Evolutionary conservation across 495 filamentous ascomycete genomes (phyloP).

Genomic region (Aspergillus bridgeri): DNA sequence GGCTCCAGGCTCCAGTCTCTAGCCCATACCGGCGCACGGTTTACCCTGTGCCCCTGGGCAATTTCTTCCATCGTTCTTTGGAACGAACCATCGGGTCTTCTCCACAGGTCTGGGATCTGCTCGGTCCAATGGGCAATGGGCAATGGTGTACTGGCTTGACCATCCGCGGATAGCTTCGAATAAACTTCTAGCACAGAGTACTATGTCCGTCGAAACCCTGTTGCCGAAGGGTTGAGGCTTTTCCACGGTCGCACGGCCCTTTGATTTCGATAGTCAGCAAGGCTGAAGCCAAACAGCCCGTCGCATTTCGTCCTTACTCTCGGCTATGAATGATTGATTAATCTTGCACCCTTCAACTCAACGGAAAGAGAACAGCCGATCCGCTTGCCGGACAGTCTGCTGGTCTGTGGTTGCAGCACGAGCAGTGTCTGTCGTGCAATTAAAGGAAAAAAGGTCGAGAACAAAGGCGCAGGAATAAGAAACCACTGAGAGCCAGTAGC

Average conservation of each 20-base stretch:
- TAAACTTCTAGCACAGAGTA: background rate
- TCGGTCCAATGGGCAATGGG: no score
- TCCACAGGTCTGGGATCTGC: slow-evolving; percentile 11
- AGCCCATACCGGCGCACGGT: background rate
- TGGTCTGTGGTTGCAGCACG: background rate
- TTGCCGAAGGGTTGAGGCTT: background rate
- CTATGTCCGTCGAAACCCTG: background rate
- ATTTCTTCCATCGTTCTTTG: background rate
- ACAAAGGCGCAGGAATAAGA: background rate
- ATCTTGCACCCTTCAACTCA: background rate
- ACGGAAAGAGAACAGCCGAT: background rate
- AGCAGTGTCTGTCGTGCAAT: background rate
- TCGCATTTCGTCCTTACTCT: background rate
- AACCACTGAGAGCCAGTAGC: slow-evolving; percentile 1
- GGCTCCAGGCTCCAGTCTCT: background rate
- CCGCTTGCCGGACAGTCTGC: background rate
- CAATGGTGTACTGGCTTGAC: slow-evolving; percentile 4
- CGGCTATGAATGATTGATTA: background rate
- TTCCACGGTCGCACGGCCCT: background rate
- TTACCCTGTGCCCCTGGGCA: background rate
- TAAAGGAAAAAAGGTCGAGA: background rate
- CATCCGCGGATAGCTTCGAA: background rate
- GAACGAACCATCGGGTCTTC: slow-evolving; percentile 8
- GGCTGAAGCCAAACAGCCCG: no score
- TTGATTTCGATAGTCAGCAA: background rate